Evolutionary conservation across 2,329 filamentous ascomycete species (phyloP).

Genomic region (Alternaria dauci): DNA sequence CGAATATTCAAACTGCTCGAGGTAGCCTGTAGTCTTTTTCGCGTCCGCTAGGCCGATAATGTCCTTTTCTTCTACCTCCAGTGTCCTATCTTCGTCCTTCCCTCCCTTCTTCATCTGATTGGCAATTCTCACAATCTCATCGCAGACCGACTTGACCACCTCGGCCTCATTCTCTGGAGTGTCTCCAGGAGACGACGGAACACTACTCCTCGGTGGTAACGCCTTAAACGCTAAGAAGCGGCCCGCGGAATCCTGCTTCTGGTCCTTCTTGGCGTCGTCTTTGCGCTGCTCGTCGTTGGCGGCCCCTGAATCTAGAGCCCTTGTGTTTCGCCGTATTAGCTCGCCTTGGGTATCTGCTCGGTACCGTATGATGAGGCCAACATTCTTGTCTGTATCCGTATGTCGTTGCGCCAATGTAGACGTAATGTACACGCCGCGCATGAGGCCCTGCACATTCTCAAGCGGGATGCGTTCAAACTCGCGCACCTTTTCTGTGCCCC

Average conservation of each 20-base stretch:
- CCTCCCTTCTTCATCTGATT: conserved; percentile 58
- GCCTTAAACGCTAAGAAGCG: conserved; percentile 65
- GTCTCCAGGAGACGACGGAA: conserved; percentile 31
- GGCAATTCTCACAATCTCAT: conserved; percentile 77
- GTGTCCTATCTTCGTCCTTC: conserved; percentile 44
- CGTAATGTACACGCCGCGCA: conserved; percentile 87
- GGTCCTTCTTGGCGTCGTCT: conserved; percentile 26
- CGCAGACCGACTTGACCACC: conserved; percentile 70
- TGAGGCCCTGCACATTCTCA: conserved; percentile 74
- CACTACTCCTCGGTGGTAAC: conserved; percentile 58
- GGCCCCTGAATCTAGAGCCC: conserved; percentile 69
- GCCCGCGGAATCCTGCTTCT: conserved; percentile 29
- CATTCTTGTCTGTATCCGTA: conserved; percentile 78
- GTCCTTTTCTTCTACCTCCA: conserved; percentile 66
- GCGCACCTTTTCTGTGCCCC: conserved; percentile 92
- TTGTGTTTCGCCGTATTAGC: conserved; percentile 81
- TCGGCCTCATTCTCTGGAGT: conserved; percentile 59
- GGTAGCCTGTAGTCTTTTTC: conserved; percentile 81
- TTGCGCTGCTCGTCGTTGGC: conserved; percentile 24
- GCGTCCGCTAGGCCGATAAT: conserved; percentile 88
- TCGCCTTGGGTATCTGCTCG: conserved; percentile 74
- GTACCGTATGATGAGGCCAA: conserved; percentile 84
- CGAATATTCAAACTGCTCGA: conserved; percentile 88
- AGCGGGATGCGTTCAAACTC: conserved; percentile 89
- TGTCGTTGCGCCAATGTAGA: conserved; percentile 82